These are phyloP conservation scores for Diaporthe helianthi DNA, from an alignment of 2,329 filamentous ascomycete species.

Conservation along the genomic window DNA sequence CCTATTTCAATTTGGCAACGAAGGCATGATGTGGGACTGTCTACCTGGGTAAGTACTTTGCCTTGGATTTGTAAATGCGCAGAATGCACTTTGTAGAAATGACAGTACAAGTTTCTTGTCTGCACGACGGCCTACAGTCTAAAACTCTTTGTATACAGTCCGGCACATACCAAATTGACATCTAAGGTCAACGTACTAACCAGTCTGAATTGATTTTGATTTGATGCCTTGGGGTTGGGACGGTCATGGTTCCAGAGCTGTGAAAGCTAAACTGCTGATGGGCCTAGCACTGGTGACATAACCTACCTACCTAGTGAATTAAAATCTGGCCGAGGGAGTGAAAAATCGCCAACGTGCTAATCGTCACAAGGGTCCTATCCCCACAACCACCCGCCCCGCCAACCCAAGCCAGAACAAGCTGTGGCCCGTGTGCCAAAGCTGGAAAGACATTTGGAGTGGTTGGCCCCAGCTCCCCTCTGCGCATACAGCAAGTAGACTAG, in stretches of 20 bases:
- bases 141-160: too few species aligned
- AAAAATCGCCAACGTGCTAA: too few species aligned
- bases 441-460: too few species aligned
- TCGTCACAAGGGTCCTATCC: neutral
- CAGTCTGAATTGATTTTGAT: neutral
- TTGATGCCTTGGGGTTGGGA: neutral
- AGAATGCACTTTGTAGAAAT: too few species aligned
- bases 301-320: too few species aligned
- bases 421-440: conserved; percentile 13
- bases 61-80: too few species aligned
- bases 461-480: conserved; percentile 16
- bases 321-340: too few species aligned
- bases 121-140: neutral
- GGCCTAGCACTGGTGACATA: too few species aligned
- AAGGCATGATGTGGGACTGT: neutral
- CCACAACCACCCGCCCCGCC: conserved; percentile 3
- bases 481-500: too few species aligned
- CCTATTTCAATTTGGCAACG: conserved; percentile 4
- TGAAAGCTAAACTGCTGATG: neutral
- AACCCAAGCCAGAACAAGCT: neutral
- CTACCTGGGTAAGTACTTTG: neutral
- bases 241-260: neutral
- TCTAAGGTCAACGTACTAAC: neutral
- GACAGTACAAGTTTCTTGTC: neutral
- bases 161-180: neutral